Evolutionary conservation across 768 basidiomycete genomes (phyloP), one percentile per base, ranked within the genome.

Genomic region (Collybia sordida): DNA sequence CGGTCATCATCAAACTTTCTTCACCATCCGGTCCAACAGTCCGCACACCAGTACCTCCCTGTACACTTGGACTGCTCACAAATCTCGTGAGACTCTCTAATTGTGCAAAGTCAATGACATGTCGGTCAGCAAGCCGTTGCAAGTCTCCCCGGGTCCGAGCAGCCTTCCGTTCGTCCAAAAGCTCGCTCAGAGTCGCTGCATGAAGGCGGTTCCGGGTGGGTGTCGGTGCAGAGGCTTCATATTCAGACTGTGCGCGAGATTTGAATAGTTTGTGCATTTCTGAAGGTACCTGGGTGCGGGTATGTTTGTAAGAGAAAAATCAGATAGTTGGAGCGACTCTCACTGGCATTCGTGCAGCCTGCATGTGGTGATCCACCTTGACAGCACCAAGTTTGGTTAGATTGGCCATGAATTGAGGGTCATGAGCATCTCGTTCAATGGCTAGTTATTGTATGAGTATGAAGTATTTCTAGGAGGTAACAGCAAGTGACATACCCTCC

Each of bases 401-500:
- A 56, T 87, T 90, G 28, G 79, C 72, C 57, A 88, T 63, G 44
- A 92, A 79, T 22, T 90, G 79, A 1, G 87, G 86, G 59, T 93
- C 89, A 47, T 71, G 73, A n/a, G 81, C 75, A 56, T 93, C 88
- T 46, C 61, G 67, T 47, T 81, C 73, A 57, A 89, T 82, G 6
- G 71, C 88, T 89, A 55, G 38, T 37, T 38, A 28, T 27, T 17
- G 12, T 47, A 40, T 51, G 40, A 38, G 48, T 25, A 47, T 40
- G 24, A 47, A 31, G 11, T 17, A 42, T 22, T 21, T 21, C 50
- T 41, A 25, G 42, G 35, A 21, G 41, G 28, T 38, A 14, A 45
- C 6, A 36, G 40, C 56, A 27, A 45, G 22, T 21, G n/a, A 37
- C 27, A 28, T 8, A 78, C 85, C 77, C 67, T 78, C 69, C 44